Evolutionary conservation across 208 protist species (phyloP), one percentile per base, ranked within the genome.

Genomic region (Wallacemonas rigidus): DNA sequence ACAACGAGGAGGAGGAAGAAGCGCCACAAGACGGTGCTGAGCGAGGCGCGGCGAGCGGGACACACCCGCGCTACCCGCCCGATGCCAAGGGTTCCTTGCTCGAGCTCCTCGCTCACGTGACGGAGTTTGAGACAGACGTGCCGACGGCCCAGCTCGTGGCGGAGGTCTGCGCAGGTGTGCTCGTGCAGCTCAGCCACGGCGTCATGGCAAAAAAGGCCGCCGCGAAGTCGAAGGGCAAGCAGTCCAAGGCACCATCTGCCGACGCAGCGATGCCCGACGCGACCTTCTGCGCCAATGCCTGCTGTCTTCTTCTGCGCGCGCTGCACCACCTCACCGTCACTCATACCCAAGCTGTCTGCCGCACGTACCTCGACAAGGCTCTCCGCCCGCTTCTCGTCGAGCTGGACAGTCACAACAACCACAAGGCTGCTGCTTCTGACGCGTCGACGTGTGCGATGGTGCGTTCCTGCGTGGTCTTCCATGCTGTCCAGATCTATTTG

Each of bases 401-500:
- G 8, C 45, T 50, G 45, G 45, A 26, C 26, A 26, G 26, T 26
- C 26, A 26, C 26, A 26, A 50, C 44, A 43, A 55, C 69, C 56
- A 43, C 57, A 67, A 57, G 57, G 58, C n/a, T 43, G 48, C 65
- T 8, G 75, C 63, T 36, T 76, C 70, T 14, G 58, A 40, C 14
- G 48, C 39, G 2, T 36, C 39, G 36, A 57, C 67, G 60, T 26
- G 26, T 26, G 26, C 51, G n/a, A 51, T 60, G 1, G 55, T 85
- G 14, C 75, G 69, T 7, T 36, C 71, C 11, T 57, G 56, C 14
- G 61, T 73, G 67, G 72, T 83, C 38, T 88, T 83, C 77, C 74
- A 86, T 65, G 67, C 79, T 11, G 73, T 68, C 36, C 74, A 83
- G n/a, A 63, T 88, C 12, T 83, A 83, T 62, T 69, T 82, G 57